Conservation (phyloP, 2,329 filamentous ascomycete genomes). For the Pyrenochaeta sp. region DNA sequence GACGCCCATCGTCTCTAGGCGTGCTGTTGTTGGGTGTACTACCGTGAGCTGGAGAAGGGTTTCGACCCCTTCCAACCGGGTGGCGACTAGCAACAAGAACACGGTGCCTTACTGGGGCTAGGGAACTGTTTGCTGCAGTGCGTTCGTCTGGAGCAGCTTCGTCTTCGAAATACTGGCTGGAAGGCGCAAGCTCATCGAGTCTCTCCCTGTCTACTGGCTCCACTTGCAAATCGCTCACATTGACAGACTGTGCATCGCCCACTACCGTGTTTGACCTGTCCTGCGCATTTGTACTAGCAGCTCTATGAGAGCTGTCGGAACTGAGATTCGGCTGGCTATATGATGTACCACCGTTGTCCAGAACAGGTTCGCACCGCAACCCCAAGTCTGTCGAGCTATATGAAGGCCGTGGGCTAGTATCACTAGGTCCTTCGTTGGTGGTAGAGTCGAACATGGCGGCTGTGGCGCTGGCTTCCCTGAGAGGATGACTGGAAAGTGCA, state of each 20-base stretch:
- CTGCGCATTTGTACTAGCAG: constrained; percentile 3
- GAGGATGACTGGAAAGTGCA: constrained; percentile 8
- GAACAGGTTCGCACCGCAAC: constrained; percentile 4
- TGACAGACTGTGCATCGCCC: constrained; percentile 3
- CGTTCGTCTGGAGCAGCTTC: constrained; percentile 6
- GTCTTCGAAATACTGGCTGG: constrained; percentile 6
- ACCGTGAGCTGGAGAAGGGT: constrained; percentile 4
- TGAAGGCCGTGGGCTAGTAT: constrained; percentile 2
- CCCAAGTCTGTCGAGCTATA: constrained; percentile 5
- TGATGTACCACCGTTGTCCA: too few species aligned
- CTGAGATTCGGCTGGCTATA: too few species aligned
- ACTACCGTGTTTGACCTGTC: constrained; percentile 1
- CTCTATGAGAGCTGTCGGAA: too few species aligned
- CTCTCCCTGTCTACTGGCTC: constrained; percentile 2
- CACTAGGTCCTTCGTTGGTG: constrained; percentile 5
- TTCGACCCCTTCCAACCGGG: constrained; percentile 3
- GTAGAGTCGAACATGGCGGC: constrained; percentile 7
- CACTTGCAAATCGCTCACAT: constrained; percentile 8
- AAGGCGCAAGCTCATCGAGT: constrained; percentile 6
- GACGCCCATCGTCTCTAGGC: constrained; percentile 2
- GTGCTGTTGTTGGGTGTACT: constrained; percentile 5
- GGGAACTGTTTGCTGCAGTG: constrained; percentile 5
- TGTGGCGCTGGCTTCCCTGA: constrained; percentile 5
- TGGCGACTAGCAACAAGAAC: constrained; percentile 4
- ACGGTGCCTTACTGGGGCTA: constrained; percentile 4